Conservation (phyloP, 139 green algal genomes). For the Coelastrella sp. region DNA sequence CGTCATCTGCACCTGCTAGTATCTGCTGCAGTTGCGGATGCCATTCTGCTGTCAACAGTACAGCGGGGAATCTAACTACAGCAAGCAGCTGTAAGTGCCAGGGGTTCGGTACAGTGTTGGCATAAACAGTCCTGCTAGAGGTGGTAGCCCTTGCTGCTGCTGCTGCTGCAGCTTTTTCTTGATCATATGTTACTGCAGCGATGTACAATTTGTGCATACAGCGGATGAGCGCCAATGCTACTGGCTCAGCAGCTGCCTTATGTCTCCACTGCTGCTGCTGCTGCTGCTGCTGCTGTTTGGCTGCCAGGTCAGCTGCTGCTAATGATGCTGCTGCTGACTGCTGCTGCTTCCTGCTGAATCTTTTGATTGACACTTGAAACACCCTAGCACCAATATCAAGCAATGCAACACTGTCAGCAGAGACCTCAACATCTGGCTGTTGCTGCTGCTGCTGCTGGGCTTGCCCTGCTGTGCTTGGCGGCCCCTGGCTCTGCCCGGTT, state of each 20-base stretch:
- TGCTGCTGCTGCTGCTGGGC: slow-evolving; percentile 4
- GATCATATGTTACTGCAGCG: background rate
- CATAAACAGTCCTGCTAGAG: background rate
- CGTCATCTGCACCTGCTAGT: background rate
- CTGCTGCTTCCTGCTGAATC: background rate
- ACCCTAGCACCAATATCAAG: background rate
- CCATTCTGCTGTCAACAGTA: slow-evolving; percentile 14
- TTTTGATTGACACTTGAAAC: background rate
- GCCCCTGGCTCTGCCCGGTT: background rate
- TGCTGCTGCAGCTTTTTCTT: background rate
- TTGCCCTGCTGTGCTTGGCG: background rate
- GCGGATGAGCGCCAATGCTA: background rate
- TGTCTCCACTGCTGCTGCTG: background rate
- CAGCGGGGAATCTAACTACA: background rate
- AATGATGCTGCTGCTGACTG: background rate
- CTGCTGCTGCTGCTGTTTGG: background rate
- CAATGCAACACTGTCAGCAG: background rate
- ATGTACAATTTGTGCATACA: slow-evolving; percentile 37
- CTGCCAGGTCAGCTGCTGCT: background rate
- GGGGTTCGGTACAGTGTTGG: background rate
- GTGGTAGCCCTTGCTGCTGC: background rate
- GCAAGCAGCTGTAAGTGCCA: slow-evolving; percentile 35
- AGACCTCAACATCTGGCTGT: background rate
- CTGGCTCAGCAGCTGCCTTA: background rate
- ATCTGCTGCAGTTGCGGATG: slow-evolving; percentile 33